Base-by-base conservation (phyloP, 2,329 filamentous ascomycete species). In the Exophiala lecanii-corni region DNA sequence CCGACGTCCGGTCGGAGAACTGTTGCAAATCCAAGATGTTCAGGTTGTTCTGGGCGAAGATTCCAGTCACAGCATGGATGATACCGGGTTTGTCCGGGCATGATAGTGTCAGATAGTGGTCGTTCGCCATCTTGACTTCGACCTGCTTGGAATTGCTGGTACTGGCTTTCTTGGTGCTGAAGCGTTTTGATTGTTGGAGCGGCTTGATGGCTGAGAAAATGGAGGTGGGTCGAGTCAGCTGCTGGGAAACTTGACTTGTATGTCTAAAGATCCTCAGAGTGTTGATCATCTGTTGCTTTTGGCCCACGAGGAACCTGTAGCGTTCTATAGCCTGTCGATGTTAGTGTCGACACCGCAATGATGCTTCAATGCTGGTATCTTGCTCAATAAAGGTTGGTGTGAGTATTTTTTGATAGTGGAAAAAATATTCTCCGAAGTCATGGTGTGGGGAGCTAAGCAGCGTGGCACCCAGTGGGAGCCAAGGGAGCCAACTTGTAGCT, bases 1-100 rank as follows among this genome's bases (percentile, higher is more conserved):
- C 70, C 15, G 82, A 84, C 17, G 72, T 76, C 18, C 81, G 78
- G 66, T 91, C 86, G 31, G 81, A 84, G 72, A 87, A 92, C 68
- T 92, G 86, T 67, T 89, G 86, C 52, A 89, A 77, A 66, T 92
- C 85, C 52, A 91, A 72, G 61, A 92, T 86, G 66, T 89, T 92
- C 67, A 89, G 75, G 57, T 79, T 76, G 63, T 86, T 77, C 49
- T 75, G 67, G 35, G 85, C 84, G 51, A 92, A 77, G 56, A 91
- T 74, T 50, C 81, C 84, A 5, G 86, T 91, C 54, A 92, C 86
- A 43, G 85, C 83, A 65, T 91, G 84, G 50, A 92, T 84, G 61
- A 92, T 91, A 62, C 86, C 86, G 18, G 86, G 78, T 69, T 85
- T 84, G 70, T 92, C 86, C 40, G 86, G 85, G 69, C 86, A 91